A percentile compares a stretch with the other conserved stretches of the same genome.
phyloP scores from a whole-genome alignment of 2,329 filamentous ascomycete species.

The Didymella glomerata region DNA sequence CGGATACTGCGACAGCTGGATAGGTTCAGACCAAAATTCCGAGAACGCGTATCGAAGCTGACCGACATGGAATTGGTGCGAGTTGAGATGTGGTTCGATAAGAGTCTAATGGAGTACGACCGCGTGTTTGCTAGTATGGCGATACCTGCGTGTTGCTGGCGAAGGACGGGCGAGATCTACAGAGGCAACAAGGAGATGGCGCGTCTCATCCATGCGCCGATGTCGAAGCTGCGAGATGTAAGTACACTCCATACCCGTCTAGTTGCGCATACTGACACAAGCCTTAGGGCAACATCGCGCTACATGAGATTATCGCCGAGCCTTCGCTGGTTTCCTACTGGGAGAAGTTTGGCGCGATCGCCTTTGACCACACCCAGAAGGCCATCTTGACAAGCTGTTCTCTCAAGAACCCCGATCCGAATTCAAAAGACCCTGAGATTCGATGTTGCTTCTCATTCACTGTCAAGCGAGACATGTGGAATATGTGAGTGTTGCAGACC shows the following conservation, averaged over 20 bases:
- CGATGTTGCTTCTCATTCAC: conserved; percentile 98
- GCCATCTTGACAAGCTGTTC: conserved; percentile 94
- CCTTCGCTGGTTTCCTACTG: conserved; percentile 96
- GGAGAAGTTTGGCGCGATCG: conserved; percentile 98
- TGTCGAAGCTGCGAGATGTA: conserved; percentile 90
- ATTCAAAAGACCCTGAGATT: conserved; percentile 75
- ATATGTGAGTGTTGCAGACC: conserved; percentile 75
- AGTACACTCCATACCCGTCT: conserved; percentile 51
- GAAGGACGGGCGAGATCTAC: conserved; percentile 95
- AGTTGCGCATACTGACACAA: conserved; percentile 21
- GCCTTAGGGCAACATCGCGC: conserved; percentile 86
- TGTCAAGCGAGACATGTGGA: conserved; percentile 91
- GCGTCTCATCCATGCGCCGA: conserved; percentile 89
- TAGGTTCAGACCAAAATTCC: conserved; percentile 92
- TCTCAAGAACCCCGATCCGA: conserved; percentile 73
- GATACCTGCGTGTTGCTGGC: conserved; percentile 96
- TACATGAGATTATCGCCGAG: conserved; percentile 96
- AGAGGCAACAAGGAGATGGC: conserved; percentile 99
- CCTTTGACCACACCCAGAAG: conserved; percentile 92
- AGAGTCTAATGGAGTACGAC: conserved; percentile 95
- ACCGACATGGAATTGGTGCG: conserved; percentile 94
- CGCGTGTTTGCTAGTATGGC: conserved; percentile 99
- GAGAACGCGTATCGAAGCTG: conserved; percentile 89
- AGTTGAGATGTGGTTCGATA: conserved; percentile 99
- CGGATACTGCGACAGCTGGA: conserved; percentile 93